Percentiles rank a stretch among this genome's conserved stretches.
These are phyloP conservation scores for Aspergillus hancockii DNA, from an alignment of 495 filamentous ascomycete genomes.

Conservation along the genomic window DNA sequence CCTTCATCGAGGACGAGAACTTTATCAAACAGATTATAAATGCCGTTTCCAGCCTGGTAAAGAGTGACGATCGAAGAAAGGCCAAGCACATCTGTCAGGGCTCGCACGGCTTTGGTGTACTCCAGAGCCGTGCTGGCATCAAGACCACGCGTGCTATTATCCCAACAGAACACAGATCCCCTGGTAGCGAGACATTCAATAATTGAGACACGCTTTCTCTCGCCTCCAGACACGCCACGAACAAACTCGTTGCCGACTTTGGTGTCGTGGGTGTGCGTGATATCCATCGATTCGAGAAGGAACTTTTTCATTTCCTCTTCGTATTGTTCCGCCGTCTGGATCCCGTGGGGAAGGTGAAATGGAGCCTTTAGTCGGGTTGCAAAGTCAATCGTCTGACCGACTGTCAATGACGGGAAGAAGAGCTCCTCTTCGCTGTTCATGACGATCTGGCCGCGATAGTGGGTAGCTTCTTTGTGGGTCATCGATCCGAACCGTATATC, in stretches of 20 bases:
- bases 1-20: conserved; percentile 68
- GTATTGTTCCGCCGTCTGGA: conserved; percentile 51
- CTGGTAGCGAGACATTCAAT: conserved; percentile 65
- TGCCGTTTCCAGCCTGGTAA: conserved; percentile 64
- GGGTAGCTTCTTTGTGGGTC: conserved; percentile 48
- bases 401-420: conserved; percentile 70
- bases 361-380: conserved; percentile 50
- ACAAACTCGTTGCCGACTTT: conserved; percentile 81
- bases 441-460: conserved; percentile 71
- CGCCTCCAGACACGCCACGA: conserved; percentile 81
- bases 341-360: conserved; percentile 32
- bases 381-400: conserved; percentile 72
- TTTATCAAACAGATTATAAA: conserved; percentile 67
- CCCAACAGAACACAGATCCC: conserved; percentile 63
- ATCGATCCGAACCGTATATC: conserved; percentile 23
- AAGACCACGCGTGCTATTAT: conserved; percentile 62
- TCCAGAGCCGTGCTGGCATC: conserved; percentile 63
- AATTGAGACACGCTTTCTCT: conserved; percentile 74
- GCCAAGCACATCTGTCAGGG: conserved; percentile 50
- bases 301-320: conserved; percentile 60
- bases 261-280: conserved; percentile 76
- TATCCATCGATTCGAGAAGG: conserved; percentile 68
- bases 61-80: conserved; percentile 51
- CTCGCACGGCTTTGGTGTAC: conserved; percentile 49
- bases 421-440: conserved; percentile 71